Conservation (phyloP, 371 early-diverging fungal genomes). For the Entomophthora muscae region DNA sequence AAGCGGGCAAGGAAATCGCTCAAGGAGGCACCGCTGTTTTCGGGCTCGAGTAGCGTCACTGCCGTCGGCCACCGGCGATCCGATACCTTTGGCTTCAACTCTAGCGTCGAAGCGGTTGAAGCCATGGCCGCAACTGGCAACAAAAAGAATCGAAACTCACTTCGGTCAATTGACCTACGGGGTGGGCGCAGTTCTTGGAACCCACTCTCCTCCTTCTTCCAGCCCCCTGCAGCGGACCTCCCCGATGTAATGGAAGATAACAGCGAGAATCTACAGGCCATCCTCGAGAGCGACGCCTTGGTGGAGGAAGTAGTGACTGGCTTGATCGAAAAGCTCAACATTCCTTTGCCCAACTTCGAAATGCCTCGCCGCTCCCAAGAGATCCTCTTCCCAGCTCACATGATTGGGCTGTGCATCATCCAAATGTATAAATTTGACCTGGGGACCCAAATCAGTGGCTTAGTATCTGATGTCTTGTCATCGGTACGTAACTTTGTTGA, state of each 20-base stretch:
- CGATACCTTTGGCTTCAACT: constrained; percentile 4
- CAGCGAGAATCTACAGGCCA: constrained; percentile 16
- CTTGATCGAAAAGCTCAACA: constrained; percentile 67
- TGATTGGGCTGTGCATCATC: constrained; percentile 67
- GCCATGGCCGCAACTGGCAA: not conserved
- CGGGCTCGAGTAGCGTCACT: not conserved
- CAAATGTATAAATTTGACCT: constrained; percentile 80
- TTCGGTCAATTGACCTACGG: not conserved
- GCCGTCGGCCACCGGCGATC: constrained; percentile 3
- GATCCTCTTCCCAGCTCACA: constrained; percentile 84
- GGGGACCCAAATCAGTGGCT: constrained; percentile 52
- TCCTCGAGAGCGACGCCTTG: constrained; percentile 51
- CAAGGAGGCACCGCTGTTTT: not conserved
- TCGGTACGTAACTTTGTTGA: constrained; percentile 57
- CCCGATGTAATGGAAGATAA: not conserved
- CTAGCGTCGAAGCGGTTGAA: not conserved
- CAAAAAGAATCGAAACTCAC: not conserved
- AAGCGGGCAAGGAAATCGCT: not conserved
- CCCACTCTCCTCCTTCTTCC: constrained; percentile 8
- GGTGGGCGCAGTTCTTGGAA: constrained; percentile 3
- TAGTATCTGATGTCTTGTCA: constrained; percentile 73
- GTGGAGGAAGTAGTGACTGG: constrained; percentile 77
- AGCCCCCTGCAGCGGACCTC: not conserved
- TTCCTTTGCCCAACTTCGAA: constrained; percentile 72
- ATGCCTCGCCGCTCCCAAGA: constrained; percentile 61